Base-by-base conservation (phyloP, 208 protist species). In the Leishmania turanica region DNA sequence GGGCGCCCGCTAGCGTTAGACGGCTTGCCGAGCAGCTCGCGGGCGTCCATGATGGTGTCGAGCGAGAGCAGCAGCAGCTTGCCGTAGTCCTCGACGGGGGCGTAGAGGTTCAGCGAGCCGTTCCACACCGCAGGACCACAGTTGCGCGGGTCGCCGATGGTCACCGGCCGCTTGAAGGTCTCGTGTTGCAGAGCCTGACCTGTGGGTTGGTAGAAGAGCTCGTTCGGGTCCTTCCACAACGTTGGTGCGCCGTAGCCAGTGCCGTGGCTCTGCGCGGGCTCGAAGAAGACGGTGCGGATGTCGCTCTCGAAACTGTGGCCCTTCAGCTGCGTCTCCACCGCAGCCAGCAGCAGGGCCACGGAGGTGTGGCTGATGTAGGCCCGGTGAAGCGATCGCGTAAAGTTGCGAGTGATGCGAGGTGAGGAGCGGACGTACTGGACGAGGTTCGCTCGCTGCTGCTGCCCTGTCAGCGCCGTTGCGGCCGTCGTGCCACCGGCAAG, bases 141-240 rank as follows among this genome's bases (percentile, higher is more conserved):
- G 87, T 96, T 97, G 37, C 68, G 70, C 49, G 54, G 64, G 9
- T 77, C 77, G 9, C 88, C 88, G 9, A 75, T 45, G 27, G 84
- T 62, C 9, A 97, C 49, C 21, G 93, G 90, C 3, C 77, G 49
- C 37, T 78, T 69, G 71, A 94, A 95, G 21, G 77, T 69, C 71
- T 85, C 80, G 75, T 97, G 91, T 83, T 94, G 93, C 56, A 89
- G 77, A 21, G 92, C 84, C 47, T 92, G 89, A 9, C 91, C 92
- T 9, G 87, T 95, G 8, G 92, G 92, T 77, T 95, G 90, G 82
- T 97, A 97, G 76, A 97, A 96, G 56, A 97, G 70, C 81, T 95
- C 92, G 79, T 88, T 92, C 27, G 93, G 93, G 80, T 95, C 90
- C 60, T 89, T 91, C 89, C 90, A 97, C 70, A 95, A 75, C 77